Conservation (phyloP, 306 rosid species). For the Prunus campanulata region DNA sequence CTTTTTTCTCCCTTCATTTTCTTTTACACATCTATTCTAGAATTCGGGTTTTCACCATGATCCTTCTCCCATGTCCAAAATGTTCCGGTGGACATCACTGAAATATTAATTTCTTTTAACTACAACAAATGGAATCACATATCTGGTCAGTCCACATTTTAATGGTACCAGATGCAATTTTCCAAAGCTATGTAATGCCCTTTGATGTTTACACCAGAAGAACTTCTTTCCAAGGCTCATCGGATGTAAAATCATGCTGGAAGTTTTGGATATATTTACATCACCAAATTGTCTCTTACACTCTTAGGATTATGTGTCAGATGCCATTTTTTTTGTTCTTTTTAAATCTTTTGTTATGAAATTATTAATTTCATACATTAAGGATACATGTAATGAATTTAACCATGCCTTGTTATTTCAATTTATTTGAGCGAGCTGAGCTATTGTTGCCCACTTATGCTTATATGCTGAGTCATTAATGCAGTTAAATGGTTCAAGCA, state of each 20-base stretch:
- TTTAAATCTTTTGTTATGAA: background rate
- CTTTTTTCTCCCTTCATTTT: background rate
- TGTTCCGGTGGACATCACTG: background rate
- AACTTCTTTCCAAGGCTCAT: background rate
- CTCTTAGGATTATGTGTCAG: background rate
- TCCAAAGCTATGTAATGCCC: background rate
- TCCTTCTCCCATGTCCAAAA: background rate
- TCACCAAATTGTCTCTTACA: background rate
- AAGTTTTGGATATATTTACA: background rate
- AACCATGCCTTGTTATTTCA: background rate
- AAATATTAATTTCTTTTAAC: background rate
- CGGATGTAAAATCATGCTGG: no score
- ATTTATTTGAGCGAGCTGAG: background rate
- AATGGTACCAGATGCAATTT: background rate
- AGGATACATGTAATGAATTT: background rate
- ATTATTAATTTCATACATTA: background rate
- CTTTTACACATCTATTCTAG: background rate
- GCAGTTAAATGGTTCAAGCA: conserved; percentile 61
- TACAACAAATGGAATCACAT: background rate
- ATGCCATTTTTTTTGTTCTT: background rate
- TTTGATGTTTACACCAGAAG: background rate
- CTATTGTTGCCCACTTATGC: conserved; percentile 4
- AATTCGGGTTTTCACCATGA: background rate
- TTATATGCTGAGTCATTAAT: conserved; percentile 21
- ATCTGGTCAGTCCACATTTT: background rate